Base-by-base conservation (phyloP, 495 filamentous ascomycete species). In the Penicillium ochrochloron region DNA sequence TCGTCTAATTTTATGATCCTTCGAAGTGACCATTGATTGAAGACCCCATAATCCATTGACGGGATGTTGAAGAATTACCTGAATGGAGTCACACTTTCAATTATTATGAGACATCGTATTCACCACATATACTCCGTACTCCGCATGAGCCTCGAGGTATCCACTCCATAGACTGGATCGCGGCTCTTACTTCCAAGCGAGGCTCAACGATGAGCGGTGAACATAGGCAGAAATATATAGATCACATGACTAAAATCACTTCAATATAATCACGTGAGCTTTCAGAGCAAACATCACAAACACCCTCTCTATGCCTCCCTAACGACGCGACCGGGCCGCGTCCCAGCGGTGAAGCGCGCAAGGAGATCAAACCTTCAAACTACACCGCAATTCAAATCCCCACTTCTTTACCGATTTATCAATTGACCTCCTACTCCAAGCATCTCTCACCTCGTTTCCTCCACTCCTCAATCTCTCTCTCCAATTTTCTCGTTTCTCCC, bases 331-430 rank as follows among this genome's bases (percentile, higher is more conserved):
- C 67, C 71, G 71, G 37, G 64, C 65, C 73, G 70, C 75, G 71
- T 68, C 58, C 66, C 73, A 74, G 72, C 72, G 74, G 74, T 69
- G 70, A 70, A 64, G 70, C 73, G 73, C 77, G 77, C 74, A 63
- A 67, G 62, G 59, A 62, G 29, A 17, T 15, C 55, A 48, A 29
- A 15, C 25, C 31, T 33, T 59, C 51, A 33, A 37, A 62, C 34
- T 65, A 67, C 70, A 72, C 70, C 70, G 70, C 67, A 70, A 70
- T 60, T 72, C 62, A 29, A 51, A 3, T 15, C 12, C 8, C 21
- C 1, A 29, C 48, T 17, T 17, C 4, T 17, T 21, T 25, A 2
- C 44, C 44, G 4, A 17, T 8, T 31, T 11, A 33, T 35, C 53
- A 56, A 56, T 39, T 56, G 14, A 42, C 12, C 33, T 19, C 14